Percentiles rank a stretch among this genome's conserved stretches.
Evolutionary conservation across 2,329 filamentous ascomycete genomes (phyloP).

Genomic region (Trichoderma atroviride): DNA sequence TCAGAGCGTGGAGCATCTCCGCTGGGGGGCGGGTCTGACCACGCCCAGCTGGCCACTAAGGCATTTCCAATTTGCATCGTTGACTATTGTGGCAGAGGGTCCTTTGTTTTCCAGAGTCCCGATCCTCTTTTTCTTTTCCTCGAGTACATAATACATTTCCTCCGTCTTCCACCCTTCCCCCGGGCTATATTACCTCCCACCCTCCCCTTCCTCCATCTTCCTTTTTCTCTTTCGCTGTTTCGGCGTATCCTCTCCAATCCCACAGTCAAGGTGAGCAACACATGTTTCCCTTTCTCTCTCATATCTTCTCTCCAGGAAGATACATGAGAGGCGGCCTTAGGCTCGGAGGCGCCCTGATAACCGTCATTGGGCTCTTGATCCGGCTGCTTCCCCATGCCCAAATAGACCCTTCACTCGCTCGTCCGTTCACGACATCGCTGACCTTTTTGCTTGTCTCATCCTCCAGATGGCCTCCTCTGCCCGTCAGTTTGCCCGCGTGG

Average conservation of each 20-base stretch:
- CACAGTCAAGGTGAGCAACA: slow-evolving; percentile 17
- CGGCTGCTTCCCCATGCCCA: background rate
- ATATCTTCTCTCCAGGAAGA: background rate
- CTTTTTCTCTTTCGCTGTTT: slow-evolving; percentile 1
- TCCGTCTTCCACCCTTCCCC: slow-evolving; percentile 26
- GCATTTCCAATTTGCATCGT: slow-evolving; percentile 29
- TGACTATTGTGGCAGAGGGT: slow-evolving; percentile 12
- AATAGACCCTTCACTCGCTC: background rate
- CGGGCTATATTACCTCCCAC: slow-evolving; percentile 1
- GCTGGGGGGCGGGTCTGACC: slow-evolving; percentile 19
- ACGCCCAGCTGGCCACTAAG: slow-evolving; percentile 28
- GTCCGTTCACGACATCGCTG: slow-evolving; percentile 3
- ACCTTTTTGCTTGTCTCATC: slow-evolving; percentile 9
- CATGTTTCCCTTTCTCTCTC: background rate
- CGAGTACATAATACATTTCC: slow-evolving; percentile 13
- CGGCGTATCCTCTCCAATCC: slow-evolving; percentile 4
- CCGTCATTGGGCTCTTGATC: background rate
- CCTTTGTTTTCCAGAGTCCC: slow-evolving; percentile 8
- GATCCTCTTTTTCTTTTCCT: background rate
- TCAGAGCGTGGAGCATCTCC: slow-evolving; percentile 21
- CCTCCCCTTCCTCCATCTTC: background rate
- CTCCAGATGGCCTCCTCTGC: slow-evolving; percentile 47
- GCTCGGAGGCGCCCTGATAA: background rate
- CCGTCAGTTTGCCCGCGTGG: slow-evolving; percentile 59
- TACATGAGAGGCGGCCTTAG: background rate